These are phyloP conservation scores for Botrytis fabae DNA, from an alignment of 2,329 filamentous ascomycete genomes.

Conservation along the genomic window DNA sequence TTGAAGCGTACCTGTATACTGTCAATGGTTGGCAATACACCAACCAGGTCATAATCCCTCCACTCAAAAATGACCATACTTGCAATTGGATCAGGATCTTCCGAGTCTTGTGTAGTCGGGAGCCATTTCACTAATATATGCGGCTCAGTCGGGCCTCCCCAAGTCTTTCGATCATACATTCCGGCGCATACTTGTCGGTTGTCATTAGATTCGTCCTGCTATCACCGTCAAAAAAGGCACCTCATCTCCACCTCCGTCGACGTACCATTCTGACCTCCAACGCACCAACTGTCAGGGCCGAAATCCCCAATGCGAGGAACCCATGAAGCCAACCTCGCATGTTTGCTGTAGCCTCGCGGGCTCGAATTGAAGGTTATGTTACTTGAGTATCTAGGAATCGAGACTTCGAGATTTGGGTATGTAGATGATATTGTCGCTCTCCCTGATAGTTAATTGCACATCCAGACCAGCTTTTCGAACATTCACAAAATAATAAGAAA, in stretches of 20 bases:
- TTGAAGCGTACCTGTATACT: constrained; percentile 51
- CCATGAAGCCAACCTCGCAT: constrained; percentile 58
- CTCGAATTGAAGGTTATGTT: constrained; percentile 6
- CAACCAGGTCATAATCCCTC: constrained; percentile 79
- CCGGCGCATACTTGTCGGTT: constrained; percentile 81
- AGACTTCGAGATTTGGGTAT: constrained; percentile 15
- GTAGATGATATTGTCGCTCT: background rate
- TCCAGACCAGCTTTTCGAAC: background rate
- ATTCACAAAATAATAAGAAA: background rate
- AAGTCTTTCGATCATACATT: constrained; percentile 90
- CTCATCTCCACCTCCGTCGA: constrained; percentile 11
- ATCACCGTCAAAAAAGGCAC: constrained; percentile 26
- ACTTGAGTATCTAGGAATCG: background rate
- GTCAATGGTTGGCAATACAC: constrained; percentile 59
- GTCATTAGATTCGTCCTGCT: constrained; percentile 71
- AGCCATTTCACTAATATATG: constrained; percentile 85
- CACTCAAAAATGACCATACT: constrained; percentile 94
- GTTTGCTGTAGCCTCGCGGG: constrained; percentile 39
- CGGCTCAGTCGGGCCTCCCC: constrained; percentile 85
- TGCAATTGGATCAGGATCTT: constrained; percentile 70
- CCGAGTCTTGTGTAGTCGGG: constrained; percentile 55
- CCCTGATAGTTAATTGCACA: background rate
- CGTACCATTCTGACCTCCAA: constrained; percentile 60
- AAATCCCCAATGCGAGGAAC: constrained; percentile 54
- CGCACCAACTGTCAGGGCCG: constrained; percentile 54